These are phyloP conservation scores for Aureobasidium sp. DNA, from an alignment of 2,329 filamentous ascomycete genomes.

Conservation along the genomic window DNA sequence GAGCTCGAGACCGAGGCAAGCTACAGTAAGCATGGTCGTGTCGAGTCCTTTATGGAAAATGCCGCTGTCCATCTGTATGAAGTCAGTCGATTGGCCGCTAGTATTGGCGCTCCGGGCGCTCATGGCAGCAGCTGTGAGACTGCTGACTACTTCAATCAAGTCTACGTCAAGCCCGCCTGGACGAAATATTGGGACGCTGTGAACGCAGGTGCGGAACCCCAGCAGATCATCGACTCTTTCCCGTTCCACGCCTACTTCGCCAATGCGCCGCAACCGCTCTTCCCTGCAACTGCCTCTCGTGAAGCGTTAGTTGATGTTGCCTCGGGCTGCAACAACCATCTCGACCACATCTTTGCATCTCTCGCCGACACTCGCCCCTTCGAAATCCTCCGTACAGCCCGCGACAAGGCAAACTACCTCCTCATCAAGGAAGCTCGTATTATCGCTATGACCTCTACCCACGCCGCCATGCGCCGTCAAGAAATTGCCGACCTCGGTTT, in stretches of 20 bases:
- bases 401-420: slow-evolving; percentile 93
- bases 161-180: slow-evolving; percentile 87
- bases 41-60: slow-evolving; percentile 92
- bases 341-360: slow-evolving; percentile 84
- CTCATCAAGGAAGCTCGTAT: slow-evolving; percentile 94
- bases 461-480: slow-evolving; percentile 86
- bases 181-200: slow-evolving; percentile 67
- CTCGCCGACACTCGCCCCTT: slow-evolving; percentile 91
- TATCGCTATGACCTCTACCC: slow-evolving; percentile 96
- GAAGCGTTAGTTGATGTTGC: slow-evolving; percentile 68
- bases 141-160: slow-evolving; percentile 89
- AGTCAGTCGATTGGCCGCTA: slow-evolving; percentile 77
- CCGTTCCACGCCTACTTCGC: slow-evolving; percentile 86
- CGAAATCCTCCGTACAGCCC: slow-evolving; percentile 79
- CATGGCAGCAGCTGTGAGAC: slow-evolving; percentile 96
- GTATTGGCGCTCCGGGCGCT: slow-evolving; percentile 82
- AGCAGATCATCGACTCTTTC: slow-evolving; percentile 64
- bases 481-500: slow-evolving; percentile 89
- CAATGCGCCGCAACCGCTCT: slow-evolving; percentile 79
- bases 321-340: slow-evolving; percentile 78
- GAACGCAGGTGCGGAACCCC: slow-evolving; percentile 45
- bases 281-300: slow-evolving; percentile 59
- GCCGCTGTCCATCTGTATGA: slow-evolving; percentile 70
- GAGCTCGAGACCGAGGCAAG: slow-evolving; percentile 78
- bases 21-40: slow-evolving; percentile 90